Evolutionary conservation across 495 filamentous ascomycete species (phyloP), one percentile per base, ranked within the genome.

Genomic region (Amniculicola lignicola): DNA sequence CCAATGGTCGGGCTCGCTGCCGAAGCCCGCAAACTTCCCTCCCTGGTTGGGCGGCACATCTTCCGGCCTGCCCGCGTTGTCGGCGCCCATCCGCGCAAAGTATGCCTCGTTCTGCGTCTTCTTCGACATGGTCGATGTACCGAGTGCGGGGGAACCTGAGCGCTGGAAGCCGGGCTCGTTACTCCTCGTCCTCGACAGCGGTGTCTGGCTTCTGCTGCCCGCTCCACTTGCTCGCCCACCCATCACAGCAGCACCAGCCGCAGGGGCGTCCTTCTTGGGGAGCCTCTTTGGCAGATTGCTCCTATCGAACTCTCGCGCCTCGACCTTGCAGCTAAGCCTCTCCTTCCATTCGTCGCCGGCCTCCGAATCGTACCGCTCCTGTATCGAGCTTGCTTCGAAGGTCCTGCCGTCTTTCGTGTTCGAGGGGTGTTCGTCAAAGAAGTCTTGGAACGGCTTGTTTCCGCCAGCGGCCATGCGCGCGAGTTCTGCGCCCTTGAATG

Each of bases 301-400:
- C 0, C 80, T 81, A 5, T 89, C 84, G 68, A 90, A 98, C 58
- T 93, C 86, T 47, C 77, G 75, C 3, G 87, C 87, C 64, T 96
- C 91, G 22, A 91, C 86, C 72, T 91, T 92, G 48, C 85, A 85
- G 22, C 81, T 81, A 41, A 98, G 66, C 59, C 92, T 79, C 70
- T 96, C 94, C 69, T 97, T 97, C 77, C 84, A 98, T 73, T 98
- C 94, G 70, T 96, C 93, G 16, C 90, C 93, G 1, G 86, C 86
- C 42, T 87, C 84, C 23, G 87, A 84, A 40, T 89, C 84, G 61
- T 98, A 98, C 28, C 89, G 73, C 60, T 95, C 91, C 33, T 86
- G 82, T 39, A 96, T 86, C 0, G 80, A 86, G 53, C 51, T 66
- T 47, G 85, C 83, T 49, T 90, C 88, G 80, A 90, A 96, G 18